Evolutionary conservation across 441 rosid genomes (phyloP).

Genomic region (Erodium trifolium): DNA sequence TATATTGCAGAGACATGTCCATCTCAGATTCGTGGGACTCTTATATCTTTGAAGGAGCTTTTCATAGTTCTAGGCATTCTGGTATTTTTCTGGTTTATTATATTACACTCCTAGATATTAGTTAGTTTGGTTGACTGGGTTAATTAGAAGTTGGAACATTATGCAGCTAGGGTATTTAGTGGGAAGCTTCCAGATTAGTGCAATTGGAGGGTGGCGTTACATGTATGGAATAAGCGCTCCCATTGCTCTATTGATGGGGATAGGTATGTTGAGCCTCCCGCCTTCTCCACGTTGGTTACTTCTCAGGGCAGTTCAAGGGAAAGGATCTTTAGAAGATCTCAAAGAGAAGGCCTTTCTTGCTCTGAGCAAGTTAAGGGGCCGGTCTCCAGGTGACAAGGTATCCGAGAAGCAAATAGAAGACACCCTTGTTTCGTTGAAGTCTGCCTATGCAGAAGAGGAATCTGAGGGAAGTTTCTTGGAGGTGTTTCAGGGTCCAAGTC

Average conservation of each 20-base stretch:
- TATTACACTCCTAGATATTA: neutral
- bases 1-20: conserved; percentile 98
- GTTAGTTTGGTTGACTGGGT: conserved; percentile 14
- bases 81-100: conserved; percentile 38
- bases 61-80: conserved; percentile 90
- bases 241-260: conserved; percentile 67
- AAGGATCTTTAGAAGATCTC: conserved; percentile 57
- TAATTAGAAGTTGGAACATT: conserved; percentile 9
- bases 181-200: conserved; percentile 72
- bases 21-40: conserved; percentile 91
- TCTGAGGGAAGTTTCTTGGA: conserved; percentile 72
- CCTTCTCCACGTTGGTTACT: conserved; percentile 97
- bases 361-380: conserved; percentile 72
- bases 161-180: conserved; percentile 77
- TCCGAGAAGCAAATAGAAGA: conserved; percentile 77
- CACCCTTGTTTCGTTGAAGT: conserved; percentile 50
- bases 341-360: conserved; percentile 73
- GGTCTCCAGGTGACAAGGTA: conserved; percentile 54
- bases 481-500: conserved; percentile 77
- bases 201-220: conserved; percentile 90
- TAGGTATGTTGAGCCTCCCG: conserved; percentile 88
- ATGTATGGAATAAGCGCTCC: conserved; percentile 76
- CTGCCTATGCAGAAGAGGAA: conserved; percentile 53
- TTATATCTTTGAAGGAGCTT: conserved; percentile 80
- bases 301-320: conserved; percentile 81